phyloP scores from a whole-genome alignment of 2,329 filamentous ascomycete genomes.

The Rhexocercosporidium sp. region DNA sequence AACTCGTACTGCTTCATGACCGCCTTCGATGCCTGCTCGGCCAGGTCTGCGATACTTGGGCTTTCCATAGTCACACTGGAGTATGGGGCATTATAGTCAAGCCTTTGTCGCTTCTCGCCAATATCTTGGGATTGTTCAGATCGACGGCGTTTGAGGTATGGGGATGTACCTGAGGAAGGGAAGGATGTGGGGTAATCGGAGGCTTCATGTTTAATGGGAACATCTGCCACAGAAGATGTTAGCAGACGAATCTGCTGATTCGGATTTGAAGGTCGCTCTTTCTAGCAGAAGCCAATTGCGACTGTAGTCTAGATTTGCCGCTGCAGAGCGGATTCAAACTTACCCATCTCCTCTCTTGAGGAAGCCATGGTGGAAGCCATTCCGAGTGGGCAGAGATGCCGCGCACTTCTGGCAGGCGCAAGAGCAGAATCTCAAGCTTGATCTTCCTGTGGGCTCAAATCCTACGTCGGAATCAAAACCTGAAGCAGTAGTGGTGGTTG shows the following conservation, averaged over 20 bases:
- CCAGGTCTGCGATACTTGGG: slow-evolving; percentile 10
- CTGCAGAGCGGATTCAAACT: not conserved
- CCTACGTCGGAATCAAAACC: not conserved
- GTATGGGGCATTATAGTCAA: slow-evolving; percentile 9
- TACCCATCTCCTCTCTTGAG: slow-evolving; percentile 8
- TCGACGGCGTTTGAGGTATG: slow-evolving; percentile 23
- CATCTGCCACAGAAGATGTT: not conserved
- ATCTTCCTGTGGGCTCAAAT: not conserved
- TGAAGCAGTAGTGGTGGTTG: not conserved
- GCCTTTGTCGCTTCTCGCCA: slow-evolving; percentile 22
- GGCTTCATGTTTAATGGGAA: slow-evolving; percentile 21
- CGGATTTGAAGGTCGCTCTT: not conserved
- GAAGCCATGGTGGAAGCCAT: slow-evolving; percentile 4
- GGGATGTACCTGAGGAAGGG: slow-evolving; percentile 5
- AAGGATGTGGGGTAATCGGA: slow-evolving; percentile 13
- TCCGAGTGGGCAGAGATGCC: no score
- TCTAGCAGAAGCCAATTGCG: not conserved
- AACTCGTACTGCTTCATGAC: slow-evolving; percentile 15
- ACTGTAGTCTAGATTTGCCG: no score
- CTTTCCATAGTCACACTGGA: not conserved
- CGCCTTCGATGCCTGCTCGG: slow-evolving; percentile 13
- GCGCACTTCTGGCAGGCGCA: not conserved
- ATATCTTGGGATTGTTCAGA: slow-evolving; percentile 23
- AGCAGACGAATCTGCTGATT: not conserved
- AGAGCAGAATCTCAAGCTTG: not conserved